These are phyloP conservation scores for Paramyrothecium roridum DNA, from an alignment of 2,329 filamentous ascomycete genomes.

Conservation along the genomic window DNA sequence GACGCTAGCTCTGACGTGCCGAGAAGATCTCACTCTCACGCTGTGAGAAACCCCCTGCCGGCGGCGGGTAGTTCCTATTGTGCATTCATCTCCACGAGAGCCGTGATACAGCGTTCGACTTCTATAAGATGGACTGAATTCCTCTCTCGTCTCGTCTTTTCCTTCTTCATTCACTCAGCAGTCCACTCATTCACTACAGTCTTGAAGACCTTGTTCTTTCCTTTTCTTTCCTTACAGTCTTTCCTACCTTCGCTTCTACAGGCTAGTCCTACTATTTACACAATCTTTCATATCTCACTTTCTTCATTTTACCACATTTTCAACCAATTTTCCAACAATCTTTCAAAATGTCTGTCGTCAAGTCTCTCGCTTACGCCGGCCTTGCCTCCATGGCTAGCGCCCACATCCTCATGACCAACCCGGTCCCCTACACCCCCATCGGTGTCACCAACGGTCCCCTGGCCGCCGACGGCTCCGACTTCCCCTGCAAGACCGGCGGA, in stretches of 20 bases:
- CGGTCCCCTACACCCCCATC: neutral
- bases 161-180: neutral
- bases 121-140: neutral
- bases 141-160: neutral
- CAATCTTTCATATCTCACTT: neutral
- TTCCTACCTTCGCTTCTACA: neutral
- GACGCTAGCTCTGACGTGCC: too few species aligned
- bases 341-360: neutral
- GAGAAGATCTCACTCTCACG: too few species aligned
- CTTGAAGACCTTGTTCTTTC: neutral
- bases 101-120: neutral
- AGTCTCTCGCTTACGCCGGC: neutral
- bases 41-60: too few species aligned
- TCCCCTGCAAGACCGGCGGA: constrained; percentile 64
- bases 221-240: neutral
- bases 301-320: neutral
- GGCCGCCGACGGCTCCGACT: constrained; percentile 53
- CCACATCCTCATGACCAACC: neutral
- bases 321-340: neutral
- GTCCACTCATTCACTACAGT: neutral
- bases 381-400: neutral
- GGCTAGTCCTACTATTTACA: neutral
- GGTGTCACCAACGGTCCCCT: constrained; percentile 42
- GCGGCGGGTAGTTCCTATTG: too few species aligned
- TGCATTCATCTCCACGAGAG: too few species aligned